Conservation (phyloP, 2,329 filamentous ascomycete genomes). For the Exophiala sp. region DNA sequence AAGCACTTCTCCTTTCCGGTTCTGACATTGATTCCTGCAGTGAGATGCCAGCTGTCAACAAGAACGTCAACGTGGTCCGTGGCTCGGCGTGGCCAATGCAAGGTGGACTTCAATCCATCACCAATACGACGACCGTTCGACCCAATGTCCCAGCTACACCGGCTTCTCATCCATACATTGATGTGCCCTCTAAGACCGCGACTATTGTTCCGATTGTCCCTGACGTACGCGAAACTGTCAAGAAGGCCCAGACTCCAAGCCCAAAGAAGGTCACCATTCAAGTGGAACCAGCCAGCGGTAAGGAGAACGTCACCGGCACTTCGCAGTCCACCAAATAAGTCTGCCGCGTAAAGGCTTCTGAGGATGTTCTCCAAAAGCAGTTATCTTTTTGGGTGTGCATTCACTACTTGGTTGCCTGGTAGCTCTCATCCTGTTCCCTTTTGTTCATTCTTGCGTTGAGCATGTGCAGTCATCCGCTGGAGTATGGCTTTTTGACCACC, state of each 20-base stretch:
- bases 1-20: neutral
- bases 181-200: conserved; percentile 36
- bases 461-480: conserved; percentile 17
- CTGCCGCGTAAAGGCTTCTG: conserved; percentile 5
- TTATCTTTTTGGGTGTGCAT: conserved; percentile 21
- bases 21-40: conserved; percentile 31
- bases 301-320: conserved; percentile 35
- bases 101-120: conserved; percentile 35
- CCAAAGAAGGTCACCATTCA: conserved; percentile 38
- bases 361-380: conserved; percentile 15
- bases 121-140: conserved; percentile 35
- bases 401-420: conserved; percentile 19
- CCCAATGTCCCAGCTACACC: conserved; percentile 27
- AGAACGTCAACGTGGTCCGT: conserved; percentile 33
- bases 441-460: conserved; percentile 20
- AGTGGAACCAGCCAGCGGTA: conserved; percentile 37
- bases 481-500: conserved; percentile 12
- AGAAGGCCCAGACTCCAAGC: conserved; percentile 36
- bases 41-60: conserved; percentile 39
- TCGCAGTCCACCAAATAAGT: conserved; percentile 29
- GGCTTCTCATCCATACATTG: conserved; percentile 27
- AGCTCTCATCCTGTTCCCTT: conserved; percentile 16
- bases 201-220: conserved; percentile 31
- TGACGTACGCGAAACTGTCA: conserved; percentile 27
- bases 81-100: conserved; percentile 36